Conservation (phyloP, 192 early-diverging fungal genomes). For the Coemansia sp. region DNA sequence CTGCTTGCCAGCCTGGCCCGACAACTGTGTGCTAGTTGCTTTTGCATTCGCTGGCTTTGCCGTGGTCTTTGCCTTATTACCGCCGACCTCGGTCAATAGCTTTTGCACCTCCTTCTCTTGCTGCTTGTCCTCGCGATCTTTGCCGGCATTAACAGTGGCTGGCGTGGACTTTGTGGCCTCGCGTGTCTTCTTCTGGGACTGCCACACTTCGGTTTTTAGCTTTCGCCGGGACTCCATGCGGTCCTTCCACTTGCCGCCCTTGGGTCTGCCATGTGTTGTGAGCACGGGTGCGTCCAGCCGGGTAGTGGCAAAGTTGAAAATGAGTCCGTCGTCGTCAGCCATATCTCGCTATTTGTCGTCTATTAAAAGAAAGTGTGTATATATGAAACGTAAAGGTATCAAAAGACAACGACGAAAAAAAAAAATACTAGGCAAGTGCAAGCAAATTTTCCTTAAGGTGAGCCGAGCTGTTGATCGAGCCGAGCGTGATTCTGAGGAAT, state of each 20-base stretch:
- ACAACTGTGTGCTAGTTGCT: conserved; percentile 42
- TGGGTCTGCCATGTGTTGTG: conserved; percentile 24
- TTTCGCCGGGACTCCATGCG: conserved; percentile 42
- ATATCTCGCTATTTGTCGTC: conserved; percentile 28
- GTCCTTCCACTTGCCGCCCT: conserved; percentile 57
- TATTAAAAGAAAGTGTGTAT: not conserved
- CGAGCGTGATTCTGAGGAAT: not conserved
- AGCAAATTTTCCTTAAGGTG: conserved; percentile 8
- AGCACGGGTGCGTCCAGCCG: conserved; percentile 19
- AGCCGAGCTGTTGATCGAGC: not conserved
- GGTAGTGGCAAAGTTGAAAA: conserved; percentile 63
- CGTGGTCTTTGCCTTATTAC: conserved; percentile 23
- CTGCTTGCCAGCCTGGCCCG: conserved; percentile 60
- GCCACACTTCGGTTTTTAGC: conserved; percentile 36
- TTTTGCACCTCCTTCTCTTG: conserved; percentile 41
- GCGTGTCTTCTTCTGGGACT: conserved; percentile 23
- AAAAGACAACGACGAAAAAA: not conserved
- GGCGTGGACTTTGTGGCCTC: not conserved
- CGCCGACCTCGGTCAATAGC: conserved; percentile 34
- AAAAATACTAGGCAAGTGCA: not conserved
- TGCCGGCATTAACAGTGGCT: not conserved
- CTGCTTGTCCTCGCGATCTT: conserved; percentile 6
- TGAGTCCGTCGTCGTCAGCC: conserved; percentile 69
- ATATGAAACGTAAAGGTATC: conserved; percentile 1
- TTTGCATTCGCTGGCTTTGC: conserved; percentile 16